phyloP scores from a whole-genome alignment of 2,329 filamentous ascomycete genomes.

The Colletotrichum agaves region DNA sequence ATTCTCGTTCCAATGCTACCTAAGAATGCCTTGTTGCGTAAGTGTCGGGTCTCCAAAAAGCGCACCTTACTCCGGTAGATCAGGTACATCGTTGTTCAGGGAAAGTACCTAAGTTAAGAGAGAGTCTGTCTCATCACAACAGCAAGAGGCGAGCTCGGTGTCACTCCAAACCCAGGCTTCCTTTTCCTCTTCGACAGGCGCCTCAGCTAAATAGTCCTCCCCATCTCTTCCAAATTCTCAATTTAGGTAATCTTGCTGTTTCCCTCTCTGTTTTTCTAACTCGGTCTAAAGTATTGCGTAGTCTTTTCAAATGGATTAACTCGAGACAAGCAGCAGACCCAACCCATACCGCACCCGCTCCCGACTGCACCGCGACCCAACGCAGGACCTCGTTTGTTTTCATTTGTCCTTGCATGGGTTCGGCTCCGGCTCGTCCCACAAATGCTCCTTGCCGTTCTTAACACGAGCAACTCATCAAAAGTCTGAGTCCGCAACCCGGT shows the following conservation, averaged over 20 bases:
- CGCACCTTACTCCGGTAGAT: no score
- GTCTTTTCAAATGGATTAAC: background rate
- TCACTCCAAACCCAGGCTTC: no score
- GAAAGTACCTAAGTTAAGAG: no score
- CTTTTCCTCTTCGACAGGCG: background rate
- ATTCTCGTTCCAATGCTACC: no score
- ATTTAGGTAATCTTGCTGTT: background rate
- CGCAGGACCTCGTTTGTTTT: constrained; percentile 29
- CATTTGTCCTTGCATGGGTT: constrained; percentile 23
- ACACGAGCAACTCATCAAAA: constrained; percentile 33
- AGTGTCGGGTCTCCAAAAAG: no score
- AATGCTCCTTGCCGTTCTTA: constrained; percentile 5
- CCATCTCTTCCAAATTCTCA: no score
- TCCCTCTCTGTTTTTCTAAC: background rate
- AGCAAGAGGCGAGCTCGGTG: no score
- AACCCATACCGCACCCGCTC: background rate
- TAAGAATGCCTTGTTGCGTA: no score
- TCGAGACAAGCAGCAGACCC: background rate
- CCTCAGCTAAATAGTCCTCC: background rate
- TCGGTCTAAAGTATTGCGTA: background rate
- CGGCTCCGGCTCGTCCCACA: constrained; percentile 10
- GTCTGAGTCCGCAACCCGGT: constrained; percentile 10
- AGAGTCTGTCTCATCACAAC: no score
- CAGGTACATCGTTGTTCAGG: no score
- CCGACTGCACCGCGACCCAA: constrained; percentile 11